Base-by-base conservation (phyloP, 352 stramenopile genomes). In the Bremia lactucae region DNA sequence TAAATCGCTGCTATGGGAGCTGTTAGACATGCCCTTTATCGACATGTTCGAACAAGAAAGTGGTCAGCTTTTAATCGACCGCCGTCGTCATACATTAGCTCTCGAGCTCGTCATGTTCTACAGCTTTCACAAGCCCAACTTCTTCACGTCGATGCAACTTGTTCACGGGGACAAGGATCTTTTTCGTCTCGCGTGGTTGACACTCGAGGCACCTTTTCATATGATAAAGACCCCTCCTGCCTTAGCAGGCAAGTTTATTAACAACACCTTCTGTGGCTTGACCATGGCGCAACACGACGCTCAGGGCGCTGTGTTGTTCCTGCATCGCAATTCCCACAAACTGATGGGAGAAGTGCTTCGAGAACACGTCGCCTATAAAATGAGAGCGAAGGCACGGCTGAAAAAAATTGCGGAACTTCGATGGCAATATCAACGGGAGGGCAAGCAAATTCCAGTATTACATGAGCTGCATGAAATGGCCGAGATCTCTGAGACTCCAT, bases 11-110 rank as follows among this genome's bases (percentile, higher is more conserved):
- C 31, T 85, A 13, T 83, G 70, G 72, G 59, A 79, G 26, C 26
- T 82, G 16, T 37, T 85, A 2, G 62, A 56, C 15, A 42, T 75
- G 40, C 52, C 54, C 3, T 73, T 70, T 34, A 49, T 77, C 16
- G 54, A 78, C 40, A 79, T 78, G 72, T 82, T 83, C 33, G 72
- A 85, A 46, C 72, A 85, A 49, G 72, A 85, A 36, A 81, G 67
- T 26, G 72, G 72, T 0, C 72, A 85, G 36, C n/a, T 85, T 29
- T 41, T 83, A 5, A 60, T 83, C 19, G 61, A 82, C 31, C 63
- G 62, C 2, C 28, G 36, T 13, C 63, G 62, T 20, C 60, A 68
- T 35, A 24, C 46, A 0, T 39, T 47, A 38, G 42, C 70, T 16
- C 36, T 79, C 4, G 43, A 68, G 8, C 42, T 59, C 14, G 59